Conservation (phyloP, 192 early-diverging fungal genomes). For the Coemansia sp. region DNA sequence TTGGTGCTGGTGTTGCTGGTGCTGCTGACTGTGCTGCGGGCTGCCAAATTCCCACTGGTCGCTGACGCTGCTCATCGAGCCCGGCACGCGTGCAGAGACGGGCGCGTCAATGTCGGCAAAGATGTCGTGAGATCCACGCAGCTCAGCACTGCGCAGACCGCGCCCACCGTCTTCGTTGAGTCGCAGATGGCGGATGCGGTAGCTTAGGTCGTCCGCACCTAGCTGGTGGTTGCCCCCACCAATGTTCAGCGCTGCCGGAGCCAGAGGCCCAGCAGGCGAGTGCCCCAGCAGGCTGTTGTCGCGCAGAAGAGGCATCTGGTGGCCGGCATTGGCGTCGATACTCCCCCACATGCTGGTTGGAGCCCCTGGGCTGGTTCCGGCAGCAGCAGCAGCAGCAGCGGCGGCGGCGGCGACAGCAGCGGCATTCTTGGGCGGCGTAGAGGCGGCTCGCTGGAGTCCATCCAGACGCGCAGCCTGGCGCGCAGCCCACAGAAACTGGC, state of each 20-base stretch:
- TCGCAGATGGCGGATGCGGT: conserved; percentile 29
- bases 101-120: conserved; percentile 40
- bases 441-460: conserved; percentile 44
- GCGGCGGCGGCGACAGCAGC: conserved; percentile 6
- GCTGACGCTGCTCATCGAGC: conserved; percentile 17
- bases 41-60: conserved; percentile 39
- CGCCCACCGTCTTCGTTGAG: conserved; percentile 31
- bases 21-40: neutral
- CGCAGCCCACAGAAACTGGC: conserved; percentile 42
- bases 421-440: conserved; percentile 42
- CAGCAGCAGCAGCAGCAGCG: neutral
- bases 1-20: conserved; percentile 1
- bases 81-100: conserved; percentile 7
- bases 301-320: conserved; percentile 7
- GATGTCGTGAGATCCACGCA: conserved; percentile 30
- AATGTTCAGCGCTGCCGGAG: conserved; percentile 12
- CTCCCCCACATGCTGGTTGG: conserved; percentile 20
- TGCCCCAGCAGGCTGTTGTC: conserved; percentile 12
- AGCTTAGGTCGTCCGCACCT: conserved; percentile 28
- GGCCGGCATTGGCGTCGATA: conserved; percentile 11
- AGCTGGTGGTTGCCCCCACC: conserved; percentile 9
- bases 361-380: neutral
- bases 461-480: conserved; percentile 45
- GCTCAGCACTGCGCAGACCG: conserved; percentile 39
- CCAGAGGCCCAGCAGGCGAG: conserved; percentile 3